phyloP scores from a whole-genome alignment of 768 basidiomycete genomes.

The Lentinula edodes region DNA sequence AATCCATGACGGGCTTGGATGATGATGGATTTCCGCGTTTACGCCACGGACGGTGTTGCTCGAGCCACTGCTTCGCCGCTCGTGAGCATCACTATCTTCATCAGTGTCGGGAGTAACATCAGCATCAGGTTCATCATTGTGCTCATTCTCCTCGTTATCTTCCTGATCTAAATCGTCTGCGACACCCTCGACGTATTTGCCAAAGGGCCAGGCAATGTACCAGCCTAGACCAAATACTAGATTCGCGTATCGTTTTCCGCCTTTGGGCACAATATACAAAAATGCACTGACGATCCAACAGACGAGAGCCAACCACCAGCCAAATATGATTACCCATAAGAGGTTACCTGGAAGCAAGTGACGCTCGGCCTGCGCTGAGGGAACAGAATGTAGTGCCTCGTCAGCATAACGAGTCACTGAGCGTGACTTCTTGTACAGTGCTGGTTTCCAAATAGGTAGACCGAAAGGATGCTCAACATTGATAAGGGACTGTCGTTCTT shows the following conservation, averaged over 20 bases:
- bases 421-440: constrained; percentile 95
- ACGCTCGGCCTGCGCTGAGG: constrained; percentile 88
- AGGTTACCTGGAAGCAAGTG: constrained; percentile 93
- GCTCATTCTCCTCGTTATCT: constrained; percentile 31
- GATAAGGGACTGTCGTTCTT: constrained; percentile 95
- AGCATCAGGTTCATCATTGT: constrained; percentile 21
- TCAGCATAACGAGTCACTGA: constrained; percentile 96
- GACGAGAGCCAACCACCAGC: constrained; percentile 83
- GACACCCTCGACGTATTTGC: constrained; percentile 94
- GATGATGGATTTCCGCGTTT: constrained; percentile 30
- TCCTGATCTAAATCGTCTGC: constrained; percentile 29
- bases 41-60: constrained; percentile 21
- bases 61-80: constrained; percentile 23
- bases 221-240: constrained; percentile 89
- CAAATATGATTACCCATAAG: constrained; percentile 85
- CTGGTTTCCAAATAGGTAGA: constrained; percentile 99
- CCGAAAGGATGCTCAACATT: constrained; percentile 99
- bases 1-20: constrained; percentile 38
- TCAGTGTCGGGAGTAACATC: constrained; percentile 16
- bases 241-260: constrained; percentile 79
- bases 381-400: constrained; percentile 85
- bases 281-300: constrained; percentile 66
- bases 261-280: constrained; percentile 70
- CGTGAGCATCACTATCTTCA: constrained; percentile 26
- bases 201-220: constrained; percentile 98